A percentile compares a stretch with the other conserved stretches of the same genome.
Conservation (phyloP, 2,329 filamentous ascomycete genomes). For the Drechslerella coelobrocha region DNA sequence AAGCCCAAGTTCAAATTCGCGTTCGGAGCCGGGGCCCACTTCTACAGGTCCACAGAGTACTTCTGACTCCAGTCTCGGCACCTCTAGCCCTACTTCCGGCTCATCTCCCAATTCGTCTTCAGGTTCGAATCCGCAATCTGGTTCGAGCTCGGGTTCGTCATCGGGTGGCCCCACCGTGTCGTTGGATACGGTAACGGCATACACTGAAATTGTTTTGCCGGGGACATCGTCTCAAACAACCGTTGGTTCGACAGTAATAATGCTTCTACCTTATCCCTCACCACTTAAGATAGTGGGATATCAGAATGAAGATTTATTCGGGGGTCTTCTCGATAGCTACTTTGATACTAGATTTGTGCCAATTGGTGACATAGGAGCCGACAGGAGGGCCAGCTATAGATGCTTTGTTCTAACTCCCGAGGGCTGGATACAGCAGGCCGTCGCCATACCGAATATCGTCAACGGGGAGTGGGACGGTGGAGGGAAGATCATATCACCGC, state of each 20-base stretch:
- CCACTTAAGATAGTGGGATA: constrained; percentile 2
- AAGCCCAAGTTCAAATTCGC: background rate
- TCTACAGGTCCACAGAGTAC: too few relatives aligned
- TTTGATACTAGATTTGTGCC: background rate
- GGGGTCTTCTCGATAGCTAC: background rate
- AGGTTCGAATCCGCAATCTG: too few relatives aligned
- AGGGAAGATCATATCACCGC: background rate
- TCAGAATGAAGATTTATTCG: background rate
- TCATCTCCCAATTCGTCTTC: too few relatives aligned
- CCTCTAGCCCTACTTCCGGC: background rate
- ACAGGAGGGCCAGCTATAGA: background rate
- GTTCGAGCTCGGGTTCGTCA: background rate
- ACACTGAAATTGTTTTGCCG: constrained; percentile 3
- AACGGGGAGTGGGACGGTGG: constrained; percentile 3
- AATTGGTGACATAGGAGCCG: background rate
- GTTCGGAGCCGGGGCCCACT: too few relatives aligned
- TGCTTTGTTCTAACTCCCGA: constrained; percentile 6
- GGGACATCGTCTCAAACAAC: background rate
- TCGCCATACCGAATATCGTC: background rate
- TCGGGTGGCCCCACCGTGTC: background rate
- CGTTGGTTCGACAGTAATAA: background rate
- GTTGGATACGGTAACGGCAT: background rate
- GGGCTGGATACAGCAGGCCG: constrained; percentile 6
- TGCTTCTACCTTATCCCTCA: constrained; percentile 3
- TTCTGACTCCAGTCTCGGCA: background rate